phyloP scores from a whole-genome alignment of 2,329 filamentous ascomycete species.

The Lachnellula arida region DNA sequence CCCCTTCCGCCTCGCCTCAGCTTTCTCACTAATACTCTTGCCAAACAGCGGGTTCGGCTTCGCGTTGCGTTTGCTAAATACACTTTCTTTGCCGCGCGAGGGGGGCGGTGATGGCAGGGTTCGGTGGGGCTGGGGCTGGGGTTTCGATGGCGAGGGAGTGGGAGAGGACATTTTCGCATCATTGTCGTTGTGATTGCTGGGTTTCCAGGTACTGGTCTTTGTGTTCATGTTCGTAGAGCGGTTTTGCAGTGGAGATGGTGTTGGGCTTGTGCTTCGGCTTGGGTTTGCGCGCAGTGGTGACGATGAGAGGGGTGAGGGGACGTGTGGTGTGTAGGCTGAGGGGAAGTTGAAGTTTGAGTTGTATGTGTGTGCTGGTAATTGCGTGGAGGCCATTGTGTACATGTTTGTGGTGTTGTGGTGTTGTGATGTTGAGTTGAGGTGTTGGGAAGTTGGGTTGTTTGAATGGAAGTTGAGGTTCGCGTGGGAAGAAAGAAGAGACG shows the following conservation, averaged over 20 bases:
- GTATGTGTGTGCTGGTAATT: conserved; percentile 6
- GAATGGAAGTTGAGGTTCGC: background rate
- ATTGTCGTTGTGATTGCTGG: background rate
- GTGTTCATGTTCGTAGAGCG: conserved; percentile 39
- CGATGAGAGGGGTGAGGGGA: conserved; percentile 55
- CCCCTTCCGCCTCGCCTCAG: conserved; percentile 60
- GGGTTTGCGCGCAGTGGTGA: conserved; percentile 53
- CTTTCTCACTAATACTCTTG: conserved; percentile 36
- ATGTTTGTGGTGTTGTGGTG: conserved; percentile 16
- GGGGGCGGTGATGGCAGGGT: conserved; percentile 13
- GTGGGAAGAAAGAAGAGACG: background rate
- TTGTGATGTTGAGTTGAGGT: conserved; percentile 1
- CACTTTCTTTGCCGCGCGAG: conserved; percentile 8
- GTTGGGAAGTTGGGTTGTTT: background rate
- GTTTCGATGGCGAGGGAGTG: conserved; percentile 7
- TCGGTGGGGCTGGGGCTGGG: background rate
- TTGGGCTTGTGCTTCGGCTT: no score
- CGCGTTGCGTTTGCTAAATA: conserved; percentile 40
- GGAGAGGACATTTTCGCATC: conserved; percentile 28
- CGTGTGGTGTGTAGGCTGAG: conserved; percentile 34
- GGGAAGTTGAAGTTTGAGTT: conserved; percentile 5
- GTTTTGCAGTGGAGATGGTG: conserved; percentile 39
- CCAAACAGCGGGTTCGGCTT: conserved; percentile 61
- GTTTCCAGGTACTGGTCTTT: conserved; percentile 29
- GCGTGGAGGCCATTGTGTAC: conserved; percentile 20